These are phyloP conservation scores for Cercophora newfieldiana DNA, from an alignment of 495 filamentous ascomycete genomes.

Conservation along the genomic window DNA sequence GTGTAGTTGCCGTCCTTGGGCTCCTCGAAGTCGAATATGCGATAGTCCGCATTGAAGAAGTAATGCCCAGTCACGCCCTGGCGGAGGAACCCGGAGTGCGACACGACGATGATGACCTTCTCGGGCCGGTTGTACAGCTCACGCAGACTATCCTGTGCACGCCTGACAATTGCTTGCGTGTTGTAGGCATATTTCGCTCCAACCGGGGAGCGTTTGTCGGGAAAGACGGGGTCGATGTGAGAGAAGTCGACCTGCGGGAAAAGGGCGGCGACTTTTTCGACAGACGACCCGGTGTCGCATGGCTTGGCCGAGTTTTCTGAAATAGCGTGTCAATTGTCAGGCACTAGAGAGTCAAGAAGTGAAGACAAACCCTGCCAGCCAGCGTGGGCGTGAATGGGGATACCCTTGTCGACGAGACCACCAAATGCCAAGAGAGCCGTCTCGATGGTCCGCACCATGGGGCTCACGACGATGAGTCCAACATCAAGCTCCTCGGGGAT, in stretches of 20 bases:
- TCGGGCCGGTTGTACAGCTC: constrained; percentile 54
- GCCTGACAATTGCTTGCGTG: constrained; percentile 44
- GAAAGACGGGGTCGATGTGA: constrained; percentile 54
- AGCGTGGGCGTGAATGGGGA: constrained; percentile 54
- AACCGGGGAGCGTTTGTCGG: constrained; percentile 52
- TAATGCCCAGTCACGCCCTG: constrained; percentile 45
- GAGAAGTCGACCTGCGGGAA: constrained; percentile 57
- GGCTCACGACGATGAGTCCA: constrained; percentile 57
- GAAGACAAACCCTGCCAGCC: constrained; percentile 48
- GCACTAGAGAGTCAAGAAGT: background rate
- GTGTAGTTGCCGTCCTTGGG: constrained; percentile 28
- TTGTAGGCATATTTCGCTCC: constrained; percentile 48
- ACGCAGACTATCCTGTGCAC: constrained; percentile 49
- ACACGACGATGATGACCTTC: constrained; percentile 61
- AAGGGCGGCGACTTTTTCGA: constrained; percentile 42
- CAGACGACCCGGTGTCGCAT: constrained; percentile 56
- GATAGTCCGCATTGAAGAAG: constrained; percentile 62
- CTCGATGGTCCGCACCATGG: constrained; percentile 60
- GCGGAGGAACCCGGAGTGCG: constrained; percentile 60
- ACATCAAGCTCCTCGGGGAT: constrained; percentile 49
- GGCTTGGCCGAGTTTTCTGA: constrained; percentile 57
- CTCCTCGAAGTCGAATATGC: constrained; percentile 58
- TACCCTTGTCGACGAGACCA: constrained; percentile 52
- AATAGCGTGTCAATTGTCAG: background rate
- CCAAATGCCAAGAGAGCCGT: constrained; percentile 53